These are phyloP conservation scores for Colletotrichum lindemuthianum DNA, from an alignment of 2,329 filamentous ascomycete species.

Conservation along the genomic window DNA sequence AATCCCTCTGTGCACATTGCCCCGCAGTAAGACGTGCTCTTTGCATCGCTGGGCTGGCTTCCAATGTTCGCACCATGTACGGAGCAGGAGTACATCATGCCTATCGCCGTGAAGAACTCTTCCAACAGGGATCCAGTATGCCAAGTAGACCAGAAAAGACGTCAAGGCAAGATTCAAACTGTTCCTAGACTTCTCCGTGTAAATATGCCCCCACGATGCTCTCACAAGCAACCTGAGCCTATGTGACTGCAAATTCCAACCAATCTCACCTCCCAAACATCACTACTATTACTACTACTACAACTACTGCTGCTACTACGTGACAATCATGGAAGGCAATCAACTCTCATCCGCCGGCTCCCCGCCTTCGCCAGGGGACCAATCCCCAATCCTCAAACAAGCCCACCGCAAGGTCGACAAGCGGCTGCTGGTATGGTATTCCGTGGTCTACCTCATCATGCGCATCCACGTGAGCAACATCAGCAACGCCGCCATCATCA, in stretches of 20 bases:
- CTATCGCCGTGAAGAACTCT: too few relatives aligned
- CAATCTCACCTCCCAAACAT: too few relatives aligned
- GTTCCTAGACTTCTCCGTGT: too few relatives aligned
- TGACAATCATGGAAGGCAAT: neutral
- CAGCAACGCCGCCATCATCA: slow-evolving; percentile 42
- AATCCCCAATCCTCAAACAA: slow-evolving; percentile 25
- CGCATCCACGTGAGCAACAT: slow-evolving; percentile 41
- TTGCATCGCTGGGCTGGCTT: neutral
- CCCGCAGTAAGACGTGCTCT: slow-evolving; percentile 38
- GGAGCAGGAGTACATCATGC: neutral
- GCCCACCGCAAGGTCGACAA: slow-evolving; percentile 40
- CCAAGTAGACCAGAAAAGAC: too few relatives aligned
- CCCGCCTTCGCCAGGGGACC: neutral
- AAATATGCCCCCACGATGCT: too few relatives aligned
- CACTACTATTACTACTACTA: too few relatives aligned
- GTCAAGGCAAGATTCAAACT: too few relatives aligned
- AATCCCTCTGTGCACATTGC: slow-evolving; percentile 18
- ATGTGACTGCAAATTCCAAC: too few relatives aligned
- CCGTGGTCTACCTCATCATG: slow-evolving; percentile 41
- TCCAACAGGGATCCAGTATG: too few relatives aligned
- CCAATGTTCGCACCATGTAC: slow-evolving; percentile 2
- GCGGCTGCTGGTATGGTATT: slow-evolving; percentile 40
- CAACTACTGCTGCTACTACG: too few relatives aligned
- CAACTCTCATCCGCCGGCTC: neutral
- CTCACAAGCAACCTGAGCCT: too few relatives aligned